Evolutionary conservation across 2,329 filamentous ascomycete species (phyloP).

Genomic region (Nothomitra cinnamomea): DNA sequence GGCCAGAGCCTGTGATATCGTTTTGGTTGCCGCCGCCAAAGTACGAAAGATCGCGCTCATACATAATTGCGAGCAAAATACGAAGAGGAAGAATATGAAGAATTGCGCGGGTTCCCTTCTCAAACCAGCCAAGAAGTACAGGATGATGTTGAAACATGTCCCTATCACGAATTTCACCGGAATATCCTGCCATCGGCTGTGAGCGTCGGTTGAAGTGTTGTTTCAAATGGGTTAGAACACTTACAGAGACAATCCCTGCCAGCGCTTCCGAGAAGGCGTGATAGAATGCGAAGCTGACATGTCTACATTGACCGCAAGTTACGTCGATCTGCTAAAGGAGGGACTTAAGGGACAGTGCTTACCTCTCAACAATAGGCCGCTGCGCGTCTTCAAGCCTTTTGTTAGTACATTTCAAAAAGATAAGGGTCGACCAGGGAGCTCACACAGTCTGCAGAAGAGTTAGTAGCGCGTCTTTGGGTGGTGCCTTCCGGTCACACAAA

Average conservation of each 20-base stretch:
- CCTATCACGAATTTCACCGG: slow-evolving; percentile 39
- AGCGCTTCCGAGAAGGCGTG: slow-evolving; percentile 36
- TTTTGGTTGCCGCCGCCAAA: slow-evolving; percentile 40
- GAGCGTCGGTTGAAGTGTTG: no score
- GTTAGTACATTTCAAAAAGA: no score
- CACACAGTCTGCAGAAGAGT: no score
- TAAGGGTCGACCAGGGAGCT: no score
- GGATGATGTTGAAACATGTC: slow-evolving; percentile 34
- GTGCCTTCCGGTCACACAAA: no score
- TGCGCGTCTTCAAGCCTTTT: no score
- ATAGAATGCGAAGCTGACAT: slow-evolving; percentile 19
- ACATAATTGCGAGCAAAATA: slow-evolving; percentile 38
- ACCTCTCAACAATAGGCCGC: slow-evolving; percentile 30
- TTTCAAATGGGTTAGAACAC: no score
- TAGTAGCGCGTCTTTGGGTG: no score
- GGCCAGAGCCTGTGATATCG: slow-evolving; percentile 45
- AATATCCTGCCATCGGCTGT: no score
- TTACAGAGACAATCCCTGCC: slow-evolving; percentile 34
- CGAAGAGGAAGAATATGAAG: slow-evolving; percentile 47
- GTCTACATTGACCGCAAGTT: slow-evolving; percentile 6
- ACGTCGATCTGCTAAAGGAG: slow-evolving; percentile 18
- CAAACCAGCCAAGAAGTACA: slow-evolving; percentile 40
- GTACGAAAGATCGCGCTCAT: slow-evolving; percentile 43
- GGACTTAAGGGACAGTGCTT: slow-evolving; percentile 23
- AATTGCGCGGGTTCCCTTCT: slow-evolving; percentile 27